These are phyloP conservation scores for Scenedesmus sp. DNA, from an alignment of 163 green algal species.

Conservation along the genomic window DNA sequence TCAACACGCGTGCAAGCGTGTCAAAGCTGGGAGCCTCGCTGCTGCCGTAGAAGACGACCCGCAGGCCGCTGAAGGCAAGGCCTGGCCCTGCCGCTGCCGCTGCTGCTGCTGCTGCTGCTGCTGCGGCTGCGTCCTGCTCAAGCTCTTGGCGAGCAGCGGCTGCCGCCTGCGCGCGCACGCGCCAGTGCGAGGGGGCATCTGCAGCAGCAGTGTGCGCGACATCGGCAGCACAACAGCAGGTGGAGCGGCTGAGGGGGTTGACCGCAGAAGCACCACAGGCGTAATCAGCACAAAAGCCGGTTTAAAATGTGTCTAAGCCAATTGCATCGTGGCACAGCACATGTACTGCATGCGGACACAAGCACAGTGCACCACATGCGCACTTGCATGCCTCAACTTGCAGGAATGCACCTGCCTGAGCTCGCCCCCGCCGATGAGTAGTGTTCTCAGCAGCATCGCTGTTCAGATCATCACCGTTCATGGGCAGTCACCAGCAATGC, in stretches of 20 bases:
- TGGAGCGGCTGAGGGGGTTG: too few species aligned
- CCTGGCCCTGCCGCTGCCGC: neutral
- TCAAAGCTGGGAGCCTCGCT: slow-evolving; percentile 39
- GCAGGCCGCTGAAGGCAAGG: slow-evolving; percentile 46
- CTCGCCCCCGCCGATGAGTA: neutral
- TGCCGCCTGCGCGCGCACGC: neutral
- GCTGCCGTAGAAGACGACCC: slow-evolving; percentile 49
- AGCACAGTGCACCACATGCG: too few species aligned
- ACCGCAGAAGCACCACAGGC: too few species aligned
- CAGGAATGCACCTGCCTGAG: neutral
- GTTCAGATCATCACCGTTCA: slow-evolving; percentile 52
- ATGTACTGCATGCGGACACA: too few species aligned
- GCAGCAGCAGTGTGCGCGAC: too few species aligned
- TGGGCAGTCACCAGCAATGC: slow-evolving; percentile 35
- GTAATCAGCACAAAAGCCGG: too few species aligned
- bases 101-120: slow-evolving; percentile 18
- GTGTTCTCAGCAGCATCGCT: neutral
- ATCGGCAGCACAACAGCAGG: too few species aligned
- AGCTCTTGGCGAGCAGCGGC: neutral
- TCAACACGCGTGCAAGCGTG: slow-evolving; percentile 53
- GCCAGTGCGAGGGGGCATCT: slow-evolving; percentile 38
- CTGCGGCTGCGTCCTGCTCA: neutral
- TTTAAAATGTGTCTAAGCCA: too few species aligned
- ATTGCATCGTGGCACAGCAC: too few species aligned
- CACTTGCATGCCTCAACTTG: too few species aligned